Evolutionary conservation across 2,329 filamentous ascomycete species (phyloP).

Genomic region (Aspergillus sp.): DNA sequence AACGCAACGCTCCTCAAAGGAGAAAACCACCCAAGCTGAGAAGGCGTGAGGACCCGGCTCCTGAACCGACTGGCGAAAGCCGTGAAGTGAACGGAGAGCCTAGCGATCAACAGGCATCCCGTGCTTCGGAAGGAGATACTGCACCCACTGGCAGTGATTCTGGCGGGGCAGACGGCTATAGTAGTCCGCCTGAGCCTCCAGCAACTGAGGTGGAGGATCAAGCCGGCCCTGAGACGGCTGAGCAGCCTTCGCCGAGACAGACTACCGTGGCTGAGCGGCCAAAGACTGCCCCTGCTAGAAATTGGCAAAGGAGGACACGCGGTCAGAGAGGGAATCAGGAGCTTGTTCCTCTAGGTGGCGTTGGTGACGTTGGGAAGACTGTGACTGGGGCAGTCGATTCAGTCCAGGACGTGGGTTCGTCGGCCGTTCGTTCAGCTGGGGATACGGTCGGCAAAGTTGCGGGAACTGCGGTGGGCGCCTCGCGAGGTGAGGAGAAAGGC

Average conservation of each 20-base stretch:
- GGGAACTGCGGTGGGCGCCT: neutral
- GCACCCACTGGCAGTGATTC: too few relatives aligned
- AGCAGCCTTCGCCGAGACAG: neutral
- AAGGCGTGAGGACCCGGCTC: too few relatives aligned
- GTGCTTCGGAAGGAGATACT: too few relatives aligned
- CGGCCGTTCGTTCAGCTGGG: neutral
- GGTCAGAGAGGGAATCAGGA: neutral
- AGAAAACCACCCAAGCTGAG: too few relatives aligned
- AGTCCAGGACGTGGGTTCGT: neutral
- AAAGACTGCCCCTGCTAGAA: neutral
- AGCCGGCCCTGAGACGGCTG: neutral
- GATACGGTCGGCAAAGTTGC: neutral
- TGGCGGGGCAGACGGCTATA: too few relatives aligned
- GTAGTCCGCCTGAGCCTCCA: too few relatives aligned
- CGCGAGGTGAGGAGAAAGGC: neutral
- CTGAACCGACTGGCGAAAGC: too few relatives aligned
- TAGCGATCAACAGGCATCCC: too few relatives aligned
- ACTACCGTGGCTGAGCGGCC: neutral
- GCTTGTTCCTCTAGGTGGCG: neutral
- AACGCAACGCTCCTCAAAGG: too few relatives aligned
- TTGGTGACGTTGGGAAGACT: neutral
- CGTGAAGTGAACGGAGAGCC: too few relatives aligned
- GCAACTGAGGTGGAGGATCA: neutral
- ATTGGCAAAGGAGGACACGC: neutral
- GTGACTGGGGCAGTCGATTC: neutral